Base-by-base conservation (phyloP, 176 grass and related monocot species). In the Otatea glauca region DNA sequence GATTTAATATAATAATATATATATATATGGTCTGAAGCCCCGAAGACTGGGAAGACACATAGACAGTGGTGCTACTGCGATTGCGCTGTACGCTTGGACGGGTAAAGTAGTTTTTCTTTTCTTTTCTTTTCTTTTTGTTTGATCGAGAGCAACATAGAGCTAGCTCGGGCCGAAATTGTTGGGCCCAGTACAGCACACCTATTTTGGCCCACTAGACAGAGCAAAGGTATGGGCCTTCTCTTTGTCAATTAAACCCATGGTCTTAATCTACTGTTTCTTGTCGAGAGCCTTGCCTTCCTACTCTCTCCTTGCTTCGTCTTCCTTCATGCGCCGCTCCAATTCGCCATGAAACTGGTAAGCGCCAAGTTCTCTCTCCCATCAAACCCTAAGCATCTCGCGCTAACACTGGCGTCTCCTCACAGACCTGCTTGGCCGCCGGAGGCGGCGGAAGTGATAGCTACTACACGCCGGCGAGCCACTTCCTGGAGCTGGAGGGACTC, bases 341-440 rank as follows among this genome's bases (percentile, higher is more conserved):
- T 59, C 15, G 32, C 24, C 81, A 93, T 93, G 94, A 94, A 94
- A 66, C 79, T 97, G 91, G 94, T 93, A 89, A 72, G 53, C 21
- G 24, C 27, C 84, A 38, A 54, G 13, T 39, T 50, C 58, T 1
- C 60, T 48, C 61, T 42, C 29, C 29, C 49, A 7, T 16, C 4
- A 72, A 27, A 47, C 4, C 2, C 34, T 49, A 37, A 14, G 1
- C 44, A 27, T 7, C 43, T 75, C n/a, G 23, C 41, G 23, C 69
- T 81, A 75, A 76, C 17, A 6, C 18, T 29, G 3, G 2, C 9
- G 18, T 85, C 9, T 65, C 16, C 5, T 74, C 20, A 72, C 64
- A 86, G 66, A 86, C 88, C 32, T 83, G 81, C 64, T 3, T 88
- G 69, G 16, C 70, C 27, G 39, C 85, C 65, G 44, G 21, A 50